These are phyloP conservation scores for Chalaropsis ovoidea DNA, from an alignment of 2,329 filamentous ascomycete genomes.

Conservation along the genomic window DNA sequence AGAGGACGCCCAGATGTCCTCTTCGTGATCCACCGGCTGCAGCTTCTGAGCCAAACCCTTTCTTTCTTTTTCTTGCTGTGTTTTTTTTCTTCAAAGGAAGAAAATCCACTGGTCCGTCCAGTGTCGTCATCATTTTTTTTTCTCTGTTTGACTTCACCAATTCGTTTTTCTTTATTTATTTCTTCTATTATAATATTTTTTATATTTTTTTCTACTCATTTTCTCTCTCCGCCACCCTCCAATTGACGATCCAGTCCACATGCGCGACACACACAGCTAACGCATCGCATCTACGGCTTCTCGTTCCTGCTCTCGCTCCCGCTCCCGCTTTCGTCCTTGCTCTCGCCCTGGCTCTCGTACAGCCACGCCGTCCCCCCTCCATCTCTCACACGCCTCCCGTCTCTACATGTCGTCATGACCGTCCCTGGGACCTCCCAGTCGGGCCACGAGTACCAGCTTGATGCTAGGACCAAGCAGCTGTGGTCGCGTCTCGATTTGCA, in stretches of 20 bases:
- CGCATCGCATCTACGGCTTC: neutral
- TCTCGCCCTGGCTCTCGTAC: neutral
- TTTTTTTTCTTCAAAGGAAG: neutral
- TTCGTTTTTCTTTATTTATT: neutral
- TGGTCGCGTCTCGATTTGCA: constrained; percentile 75
- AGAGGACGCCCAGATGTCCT: constrained; percentile 1
- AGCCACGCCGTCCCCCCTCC: neutral
- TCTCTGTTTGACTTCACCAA: neutral
- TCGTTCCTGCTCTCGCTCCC: neutral
- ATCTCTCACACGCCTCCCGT: neutral
- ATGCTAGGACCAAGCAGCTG: constrained; percentile 70
- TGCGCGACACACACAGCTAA: constrained; percentile 6
- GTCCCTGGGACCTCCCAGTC: constrained; percentile 19
- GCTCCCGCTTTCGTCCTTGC: neutral
- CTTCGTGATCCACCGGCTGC: constrained; percentile 8
- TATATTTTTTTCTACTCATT: neutral
- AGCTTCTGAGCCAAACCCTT: constrained; percentile 8
- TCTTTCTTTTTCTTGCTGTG: neutral
- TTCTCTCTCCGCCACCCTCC: neutral
- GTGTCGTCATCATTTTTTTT: constrained; percentile 10
- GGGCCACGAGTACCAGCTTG: constrained; percentile 44
- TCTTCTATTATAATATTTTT: neutral
- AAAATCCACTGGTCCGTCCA: neutral
- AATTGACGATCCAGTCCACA: constrained; percentile 7
- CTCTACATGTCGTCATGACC: constrained; percentile 21